Conservation (phyloP, 1,284 basidiomycete genomes). For the Apiotrichum sp. region DNA sequence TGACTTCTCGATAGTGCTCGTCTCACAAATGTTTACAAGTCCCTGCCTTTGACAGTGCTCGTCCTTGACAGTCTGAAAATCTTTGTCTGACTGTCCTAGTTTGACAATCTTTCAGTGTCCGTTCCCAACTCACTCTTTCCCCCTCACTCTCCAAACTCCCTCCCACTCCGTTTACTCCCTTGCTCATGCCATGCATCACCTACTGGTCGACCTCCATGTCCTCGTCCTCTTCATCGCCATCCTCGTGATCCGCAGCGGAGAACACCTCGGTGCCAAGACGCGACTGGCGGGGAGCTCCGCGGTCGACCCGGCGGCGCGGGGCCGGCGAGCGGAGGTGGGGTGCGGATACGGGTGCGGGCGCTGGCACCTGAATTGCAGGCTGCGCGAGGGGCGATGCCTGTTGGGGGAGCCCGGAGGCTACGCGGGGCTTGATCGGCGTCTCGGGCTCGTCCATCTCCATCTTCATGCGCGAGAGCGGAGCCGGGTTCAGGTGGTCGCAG, state of each 20-base stretch:
- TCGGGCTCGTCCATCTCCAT: slow-evolving; percentile 2
- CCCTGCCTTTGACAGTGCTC: too few species aligned
- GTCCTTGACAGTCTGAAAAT: too few species aligned
- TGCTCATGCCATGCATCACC: neutral
- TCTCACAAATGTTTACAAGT: too few species aligned
- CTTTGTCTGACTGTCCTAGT: too few species aligned
- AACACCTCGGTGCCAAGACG: slow-evolving; percentile 39
- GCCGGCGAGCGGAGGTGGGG: slow-evolving; percentile 4
- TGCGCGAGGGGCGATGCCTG: neutral
- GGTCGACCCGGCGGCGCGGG: slow-evolving; percentile 17
- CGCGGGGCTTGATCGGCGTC: slow-evolving; percentile 12
- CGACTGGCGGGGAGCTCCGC: slow-evolving; percentile 28
- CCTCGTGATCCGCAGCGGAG: slow-evolving; percentile 23
- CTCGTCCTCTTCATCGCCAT: slow-evolving; percentile 11
- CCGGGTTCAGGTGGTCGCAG: slow-evolving; percentile 43
- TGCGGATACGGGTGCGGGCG: neutral
- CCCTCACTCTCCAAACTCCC: too few species aligned
- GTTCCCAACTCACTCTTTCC: too few species aligned
- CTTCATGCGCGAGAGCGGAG: slow-evolving; percentile 29
- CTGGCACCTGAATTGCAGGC: neutral
- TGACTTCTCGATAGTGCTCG: too few species aligned
- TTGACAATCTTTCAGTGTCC: too few species aligned
- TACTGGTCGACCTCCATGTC: slow-evolving; percentile 35
- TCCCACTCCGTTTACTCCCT: too few species aligned
- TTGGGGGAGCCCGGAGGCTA: too few species aligned